Evolutionary conservation across 2,329 filamentous ascomycete species (phyloP).

Genomic region (Fusarium aywerte): DNA sequence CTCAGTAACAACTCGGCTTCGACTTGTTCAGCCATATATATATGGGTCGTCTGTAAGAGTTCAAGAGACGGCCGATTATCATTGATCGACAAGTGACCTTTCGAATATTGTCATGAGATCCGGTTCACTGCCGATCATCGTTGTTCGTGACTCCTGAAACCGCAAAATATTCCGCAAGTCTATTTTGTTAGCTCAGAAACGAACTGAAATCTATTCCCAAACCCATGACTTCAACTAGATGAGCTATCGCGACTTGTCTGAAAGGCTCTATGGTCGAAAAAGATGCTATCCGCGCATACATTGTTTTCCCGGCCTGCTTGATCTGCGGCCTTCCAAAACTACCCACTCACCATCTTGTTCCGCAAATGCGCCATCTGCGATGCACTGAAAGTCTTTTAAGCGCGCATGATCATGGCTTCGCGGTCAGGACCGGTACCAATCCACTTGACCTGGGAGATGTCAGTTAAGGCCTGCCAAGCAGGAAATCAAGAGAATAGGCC

Average conservation of each 20-base stretch:
- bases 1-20: neutral
- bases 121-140: neutral
- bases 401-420: slow-evolving; percentile 33
- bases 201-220: neutral
- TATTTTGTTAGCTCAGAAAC: slow-evolving; percentile 13
- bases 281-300: neutral
- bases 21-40: neutral
- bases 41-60: neutral
- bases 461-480: neutral
- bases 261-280: neutral
- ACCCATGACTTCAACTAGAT: slow-evolving; percentile 1
- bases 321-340: neutral
- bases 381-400: neutral
- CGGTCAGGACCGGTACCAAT: slow-evolving; percentile 35
- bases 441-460: slow-evolving; percentile 22
- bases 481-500: neutral
- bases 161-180: neutral
- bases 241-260: slow-evolving; percentile 5
- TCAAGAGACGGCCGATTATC: neutral
- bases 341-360: neutral
- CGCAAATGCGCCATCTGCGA: neutral
- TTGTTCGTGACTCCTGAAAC: neutral
- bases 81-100: neutral
- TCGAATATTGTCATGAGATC: neutral
- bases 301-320: neutral